phyloP scores from a whole-genome alignment of 495 filamentous ascomycete species.

The Cudoniella acicularis region DNA sequence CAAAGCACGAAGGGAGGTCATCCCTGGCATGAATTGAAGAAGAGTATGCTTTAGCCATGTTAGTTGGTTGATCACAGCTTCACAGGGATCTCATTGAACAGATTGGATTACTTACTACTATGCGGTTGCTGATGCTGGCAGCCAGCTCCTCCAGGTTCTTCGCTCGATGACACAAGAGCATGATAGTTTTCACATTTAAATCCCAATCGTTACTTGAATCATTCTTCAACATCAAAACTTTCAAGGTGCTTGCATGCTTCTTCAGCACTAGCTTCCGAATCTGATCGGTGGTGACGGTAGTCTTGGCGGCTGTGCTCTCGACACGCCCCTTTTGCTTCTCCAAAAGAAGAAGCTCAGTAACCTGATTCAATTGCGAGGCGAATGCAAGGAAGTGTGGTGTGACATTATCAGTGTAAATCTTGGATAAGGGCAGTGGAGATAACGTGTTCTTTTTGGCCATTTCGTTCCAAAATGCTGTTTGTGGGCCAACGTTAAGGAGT shows the following conservation, averaged over 20 bases:
- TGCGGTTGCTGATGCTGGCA: constrained; percentile 43
- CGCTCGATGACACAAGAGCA: constrained; percentile 44
- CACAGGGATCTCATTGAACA: too few species aligned
- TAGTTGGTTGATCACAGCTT: too few species aligned
- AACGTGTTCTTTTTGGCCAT: constrained; percentile 48
- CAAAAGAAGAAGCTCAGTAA: constrained; percentile 56
- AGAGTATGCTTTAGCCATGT: constrained; percentile 45
- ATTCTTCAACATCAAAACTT: constrained; percentile 47
- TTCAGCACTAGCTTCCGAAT: constrained; percentile 48
- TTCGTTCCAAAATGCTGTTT: constrained; percentile 52
- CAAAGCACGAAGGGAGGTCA: constrained; percentile 46
- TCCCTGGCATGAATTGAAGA: constrained; percentile 44
- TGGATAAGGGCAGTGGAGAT: constrained; percentile 44
- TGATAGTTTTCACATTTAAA: constrained; percentile 44
- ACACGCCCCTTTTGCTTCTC: constrained; percentile 46
- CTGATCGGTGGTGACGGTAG: constrained; percentile 42
- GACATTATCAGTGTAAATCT: constrained; percentile 60
- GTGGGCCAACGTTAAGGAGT: constrained; percentile 57
- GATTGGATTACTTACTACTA: constrained; percentile 55
- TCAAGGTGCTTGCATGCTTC: constrained; percentile 40
- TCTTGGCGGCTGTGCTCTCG: constrained; percentile 44
- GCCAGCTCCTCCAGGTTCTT: constrained; percentile 49
- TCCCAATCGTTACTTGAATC: constrained; percentile 50
- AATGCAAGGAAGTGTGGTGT: constrained; percentile 46
- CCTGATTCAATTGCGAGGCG: constrained; percentile 42